A percentile compares a stretch with the other conserved stretches of the same genome.
Conservation (phyloP, 805 yeast genomes). For the Lipomyces kockii region DNA sequence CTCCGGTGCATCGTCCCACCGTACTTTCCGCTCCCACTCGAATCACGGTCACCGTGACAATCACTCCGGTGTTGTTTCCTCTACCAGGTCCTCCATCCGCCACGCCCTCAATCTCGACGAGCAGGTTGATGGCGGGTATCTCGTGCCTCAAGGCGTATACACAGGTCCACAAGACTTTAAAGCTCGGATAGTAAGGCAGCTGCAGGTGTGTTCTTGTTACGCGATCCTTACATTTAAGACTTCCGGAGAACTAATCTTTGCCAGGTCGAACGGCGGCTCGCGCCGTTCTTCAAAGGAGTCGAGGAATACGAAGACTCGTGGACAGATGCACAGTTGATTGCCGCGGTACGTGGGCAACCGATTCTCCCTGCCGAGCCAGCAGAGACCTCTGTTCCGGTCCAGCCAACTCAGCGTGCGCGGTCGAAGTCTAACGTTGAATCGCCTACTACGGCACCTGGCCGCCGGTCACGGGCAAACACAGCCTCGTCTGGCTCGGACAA, state of each 20-base stretch:
- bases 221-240: neutral
- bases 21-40: conserved; percentile 6
- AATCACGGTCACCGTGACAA: conserved; percentile 6
- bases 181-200: conserved; percentile 68
- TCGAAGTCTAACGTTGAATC: conserved; percentile 26
- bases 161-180: conserved; percentile 75
- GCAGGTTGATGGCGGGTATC: conserved; percentile 87
- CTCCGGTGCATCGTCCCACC: neutral
- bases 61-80: conserved; percentile 2
- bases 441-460: conserved; percentile 1
- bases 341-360: conserved; percentile 44
- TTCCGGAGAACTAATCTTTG: neutral
- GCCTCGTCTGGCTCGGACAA: conserved; percentile 24
- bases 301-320: conserved; percentile 76
- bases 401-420: conserved; percentile 19
- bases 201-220: conserved; percentile 50
- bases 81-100: conserved; percentile 26
- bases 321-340: conserved; percentile 70
- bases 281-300: conserved; percentile 90
- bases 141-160: conserved; percentile 92
- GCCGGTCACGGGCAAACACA: conserved; percentile 32
- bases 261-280: conserved; percentile 63
- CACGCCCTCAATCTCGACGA: conserved; percentile 34
- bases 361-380: conserved; percentile 30
- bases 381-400: conserved; percentile 2